Conservation (phyloP, 371 early-diverging fungal species). For the Zopfochytrium polystomum region DNA sequence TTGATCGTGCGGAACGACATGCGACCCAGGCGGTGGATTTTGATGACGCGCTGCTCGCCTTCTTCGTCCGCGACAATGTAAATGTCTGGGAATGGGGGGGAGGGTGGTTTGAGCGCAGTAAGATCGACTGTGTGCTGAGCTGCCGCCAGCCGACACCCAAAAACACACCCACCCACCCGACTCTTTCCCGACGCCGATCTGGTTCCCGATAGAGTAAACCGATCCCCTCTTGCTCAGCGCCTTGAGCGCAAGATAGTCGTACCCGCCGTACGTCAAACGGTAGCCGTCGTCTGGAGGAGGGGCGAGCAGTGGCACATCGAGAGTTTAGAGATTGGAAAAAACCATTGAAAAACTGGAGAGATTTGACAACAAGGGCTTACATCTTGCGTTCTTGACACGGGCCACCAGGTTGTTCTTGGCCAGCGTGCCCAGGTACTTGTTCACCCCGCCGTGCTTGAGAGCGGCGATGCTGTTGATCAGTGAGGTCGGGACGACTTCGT, state of each 20-base stretch:
- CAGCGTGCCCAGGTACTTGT: constrained; percentile 79
- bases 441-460: constrained; percentile 79
- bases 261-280: constrained; percentile 97
- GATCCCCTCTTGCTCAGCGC: constrained; percentile 85
- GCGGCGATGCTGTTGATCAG: constrained; percentile 87
- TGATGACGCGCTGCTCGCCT: constrained; percentile 80
- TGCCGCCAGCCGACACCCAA: not conserved
- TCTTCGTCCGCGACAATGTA: constrained; percentile 93
- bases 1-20: constrained; percentile 98
- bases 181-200: constrained; percentile 99
- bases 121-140: not conserved
- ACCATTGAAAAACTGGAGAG: not conserved
- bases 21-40: constrained; percentile 89
- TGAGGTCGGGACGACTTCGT: constrained; percentile 90
- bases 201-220: constrained; percentile 94
- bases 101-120: not conserved
- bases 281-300: constrained; percentile 83
- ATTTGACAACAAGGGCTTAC: constrained; percentile 39
- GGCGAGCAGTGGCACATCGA: not conserved
- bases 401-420: constrained; percentile 86
- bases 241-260: constrained; percentile 98
- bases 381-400: constrained; percentile 80
- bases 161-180: constrained; percentile 51
- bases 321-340: not conserved
- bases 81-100: constrained; percentile 70